Conservation (phyloP, 2,329 filamentous ascomycete species). For the Diplodia scrobiculata region DNA sequence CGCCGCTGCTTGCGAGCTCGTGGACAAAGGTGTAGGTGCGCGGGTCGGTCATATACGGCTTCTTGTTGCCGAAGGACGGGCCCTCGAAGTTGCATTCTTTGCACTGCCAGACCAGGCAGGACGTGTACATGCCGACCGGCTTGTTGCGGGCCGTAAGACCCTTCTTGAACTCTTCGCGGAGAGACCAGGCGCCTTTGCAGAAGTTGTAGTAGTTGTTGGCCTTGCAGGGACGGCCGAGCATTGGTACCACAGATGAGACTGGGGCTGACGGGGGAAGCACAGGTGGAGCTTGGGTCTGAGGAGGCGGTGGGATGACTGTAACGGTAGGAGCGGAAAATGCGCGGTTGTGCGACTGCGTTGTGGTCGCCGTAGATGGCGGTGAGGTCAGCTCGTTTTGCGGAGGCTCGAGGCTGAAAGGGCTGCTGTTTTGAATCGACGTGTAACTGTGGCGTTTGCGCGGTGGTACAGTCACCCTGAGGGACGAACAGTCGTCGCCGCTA, state of each 20-base stretch:
- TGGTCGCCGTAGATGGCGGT: slow-evolving; percentile 11
- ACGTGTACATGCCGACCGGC: slow-evolving; percentile 43
- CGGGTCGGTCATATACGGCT: slow-evolving; percentile 38
- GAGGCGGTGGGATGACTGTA: slow-evolving; percentile 18
- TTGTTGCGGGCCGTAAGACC: slow-evolving; percentile 38
- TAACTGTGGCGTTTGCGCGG: slow-evolving; percentile 26
- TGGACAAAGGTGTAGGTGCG: slow-evolving; percentile 33
- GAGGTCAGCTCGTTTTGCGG: slow-evolving; percentile 14
- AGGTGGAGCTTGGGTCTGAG: not conserved
- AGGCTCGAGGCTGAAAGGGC: slow-evolving; percentile 6
- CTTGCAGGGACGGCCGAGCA: slow-evolving; percentile 42
- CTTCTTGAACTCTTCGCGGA: slow-evolving; percentile 41
- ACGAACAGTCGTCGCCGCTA: slow-evolving; percentile 7
- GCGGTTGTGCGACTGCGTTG: slow-evolving; percentile 17
- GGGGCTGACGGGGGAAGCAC: slow-evolving; percentile 39
- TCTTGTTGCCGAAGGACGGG: slow-evolving; percentile 34
- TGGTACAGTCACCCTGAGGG: not conserved
- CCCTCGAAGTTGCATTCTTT: slow-evolving; percentile 42
- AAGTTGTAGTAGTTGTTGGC: slow-evolving; percentile 48
- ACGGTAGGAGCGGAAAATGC: slow-evolving; percentile 13
- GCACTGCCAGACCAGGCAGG: slow-evolving; percentile 42
- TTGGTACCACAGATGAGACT: not conserved
- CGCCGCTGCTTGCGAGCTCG: not conserved
- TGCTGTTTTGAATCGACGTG: slow-evolving; percentile 24
- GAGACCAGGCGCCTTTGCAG: slow-evolving; percentile 46